Percentiles rank a stretch among this genome's conserved stretches.
These are phyloP conservation scores for Xylaria multiplex DNA, from an alignment of 2,329 filamentous ascomycete species.

Conservation along the genomic window DNA sequence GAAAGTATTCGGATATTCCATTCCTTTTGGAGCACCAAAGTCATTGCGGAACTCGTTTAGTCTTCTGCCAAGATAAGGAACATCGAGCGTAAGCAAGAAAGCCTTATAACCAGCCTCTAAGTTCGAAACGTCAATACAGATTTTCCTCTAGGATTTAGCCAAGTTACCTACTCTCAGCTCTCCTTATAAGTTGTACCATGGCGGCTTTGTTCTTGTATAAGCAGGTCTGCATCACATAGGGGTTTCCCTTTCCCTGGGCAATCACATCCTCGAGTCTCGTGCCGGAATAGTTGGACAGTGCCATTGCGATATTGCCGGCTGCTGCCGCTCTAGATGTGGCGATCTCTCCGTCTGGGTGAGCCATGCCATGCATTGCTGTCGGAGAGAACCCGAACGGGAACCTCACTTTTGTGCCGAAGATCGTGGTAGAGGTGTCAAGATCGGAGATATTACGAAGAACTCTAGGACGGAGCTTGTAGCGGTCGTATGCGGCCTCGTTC, in stretches of 20 bases:
- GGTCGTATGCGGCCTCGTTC: slow-evolving; percentile 57
- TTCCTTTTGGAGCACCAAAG: slow-evolving; percentile 58
- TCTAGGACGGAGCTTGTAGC: slow-evolving; percentile 53
- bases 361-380: slow-evolving; percentile 62
- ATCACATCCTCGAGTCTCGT: slow-evolving; percentile 58
- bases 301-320: slow-evolving; percentile 54
- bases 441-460: slow-evolving; percentile 54
- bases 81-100: slow-evolving; percentile 65
- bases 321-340: slow-evolving; percentile 56
- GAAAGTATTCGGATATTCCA: slow-evolving; percentile 57
- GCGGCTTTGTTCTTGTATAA: slow-evolving; percentile 59
- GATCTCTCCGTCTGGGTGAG: slow-evolving; percentile 62
- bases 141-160: too few relatives aligned
- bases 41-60: slow-evolving; percentile 64
- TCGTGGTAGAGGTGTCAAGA: slow-evolving; percentile 53
- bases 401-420: slow-evolving; percentile 56
- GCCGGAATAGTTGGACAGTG: slow-evolving; percentile 59
- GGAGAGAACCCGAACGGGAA: slow-evolving; percentile 65
- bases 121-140: neutral
- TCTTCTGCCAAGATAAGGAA: slow-evolving; percentile 62
- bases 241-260: slow-evolving; percentile 51
- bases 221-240: slow-evolving; percentile 65
- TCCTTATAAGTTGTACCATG: slow-evolving; percentile 53
- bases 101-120: slow-evolving; percentile 60
- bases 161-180: slow-evolving; percentile 53